Conservation (phyloP, 768 basidiomycete species). For the Krasilnikovozyma curviuscula region DNA sequence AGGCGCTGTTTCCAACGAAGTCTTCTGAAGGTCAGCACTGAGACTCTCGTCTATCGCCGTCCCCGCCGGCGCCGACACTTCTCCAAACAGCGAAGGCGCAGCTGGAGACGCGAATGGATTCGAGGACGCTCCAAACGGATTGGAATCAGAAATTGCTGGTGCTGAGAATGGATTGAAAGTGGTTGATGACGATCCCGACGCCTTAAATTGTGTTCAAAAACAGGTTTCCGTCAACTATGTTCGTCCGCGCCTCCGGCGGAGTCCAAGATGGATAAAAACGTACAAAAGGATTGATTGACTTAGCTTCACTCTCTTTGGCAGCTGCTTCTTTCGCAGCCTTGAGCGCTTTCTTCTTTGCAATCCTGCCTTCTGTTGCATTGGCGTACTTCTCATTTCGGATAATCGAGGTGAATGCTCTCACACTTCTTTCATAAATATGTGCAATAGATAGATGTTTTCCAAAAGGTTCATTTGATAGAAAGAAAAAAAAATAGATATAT, state of each 20-base stretch:
- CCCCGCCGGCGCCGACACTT: background rate
- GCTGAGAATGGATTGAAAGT: background rate
- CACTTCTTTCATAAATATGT: conserved; percentile 28
- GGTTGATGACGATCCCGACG: no score
- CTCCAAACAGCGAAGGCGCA: background rate
- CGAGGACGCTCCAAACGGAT: background rate
- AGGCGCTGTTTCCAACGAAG: background rate
- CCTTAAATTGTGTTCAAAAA: no score
- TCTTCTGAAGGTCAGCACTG: background rate
- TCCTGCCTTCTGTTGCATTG: conserved; percentile 17
- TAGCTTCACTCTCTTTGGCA: background rate
- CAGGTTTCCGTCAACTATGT: no score
- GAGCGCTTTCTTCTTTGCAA: conserved; percentile 12
- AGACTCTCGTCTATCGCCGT: background rate
- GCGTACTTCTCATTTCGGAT: conserved; percentile 58
- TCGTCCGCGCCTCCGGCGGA: no score
- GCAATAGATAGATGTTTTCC: background rate
- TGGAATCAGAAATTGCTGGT: background rate
- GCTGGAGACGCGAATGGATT: background rate
- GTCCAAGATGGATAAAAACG: background rate
- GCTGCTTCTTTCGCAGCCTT: background rate
- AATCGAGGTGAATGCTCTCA: conserved; percentile 64
- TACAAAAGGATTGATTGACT: no score
- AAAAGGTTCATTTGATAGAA: background rate
- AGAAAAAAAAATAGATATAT: background rate